Evolutionary conservation across 2,329 filamentous ascomycete genomes (phyloP), one percentile per base, ranked within the genome.

Genomic region (Epichloe typhina): DNA sequence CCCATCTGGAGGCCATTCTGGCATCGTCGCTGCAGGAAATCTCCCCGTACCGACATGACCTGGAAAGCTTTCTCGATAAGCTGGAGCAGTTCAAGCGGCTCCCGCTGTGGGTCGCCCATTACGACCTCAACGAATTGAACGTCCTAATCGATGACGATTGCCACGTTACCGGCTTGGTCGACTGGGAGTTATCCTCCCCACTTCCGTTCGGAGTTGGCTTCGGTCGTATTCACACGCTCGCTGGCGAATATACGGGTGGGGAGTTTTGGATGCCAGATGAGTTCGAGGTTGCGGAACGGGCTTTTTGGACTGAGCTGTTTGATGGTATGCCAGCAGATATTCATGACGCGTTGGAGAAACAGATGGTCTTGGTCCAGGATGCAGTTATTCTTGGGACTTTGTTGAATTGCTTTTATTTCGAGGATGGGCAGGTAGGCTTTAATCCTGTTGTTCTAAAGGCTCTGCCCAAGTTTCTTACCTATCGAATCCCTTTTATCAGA

Each of bases 311-410:
- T 36, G 54, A 54, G 37, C 41, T 63, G 33, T 58, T 63, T 31
- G 42, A 51, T 38, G 60, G 57, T 12, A 64, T 60, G 57, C 43
- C 59, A 2, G 21, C 45, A 26, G 41, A 59, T 49, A 54, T 54
- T 56, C 56, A 57, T 39, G 58, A 57, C 41, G 53, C 60, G 17
- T 53, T 70, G 39, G 61, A 65, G 46, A 44, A 61, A 62, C 58
- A 62, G 17, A 58, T 68, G 39, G 50, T 53, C 19, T 53, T 63
- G 37, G 57, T 64, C 33, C 62, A 66, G 53, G 59, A 64, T 49
- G 58, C 55, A 5, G 57, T 65, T 13, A 56, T 62, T 9, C 53
- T 64, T 19, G 61, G 54, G 23, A 65, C 63, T 13, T 49, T 65
- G 50, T 50, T 62, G 38, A 40, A 53, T 47, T 55, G 49, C 45